Conservation (phyloP, 805 yeast species). For the Candida broadrunensis region DNA sequence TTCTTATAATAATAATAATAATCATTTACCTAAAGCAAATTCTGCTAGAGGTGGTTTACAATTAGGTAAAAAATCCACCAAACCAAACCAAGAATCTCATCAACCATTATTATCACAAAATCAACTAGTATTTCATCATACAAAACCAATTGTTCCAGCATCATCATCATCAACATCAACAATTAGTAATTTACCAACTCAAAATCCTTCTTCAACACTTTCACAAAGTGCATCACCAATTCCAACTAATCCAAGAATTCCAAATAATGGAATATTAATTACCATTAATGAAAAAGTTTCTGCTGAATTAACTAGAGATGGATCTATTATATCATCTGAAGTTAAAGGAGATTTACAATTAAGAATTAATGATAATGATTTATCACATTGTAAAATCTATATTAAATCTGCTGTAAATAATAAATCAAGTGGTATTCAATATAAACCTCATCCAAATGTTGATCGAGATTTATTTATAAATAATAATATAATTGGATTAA, state of each 20-base stretch:
- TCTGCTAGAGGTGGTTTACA: conserved; percentile 71
- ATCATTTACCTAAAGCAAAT: conserved; percentile 15
- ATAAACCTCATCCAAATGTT: conserved; percentile 95
- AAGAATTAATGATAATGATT: conserved; percentile 74
- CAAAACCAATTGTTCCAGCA: conserved; percentile 18
- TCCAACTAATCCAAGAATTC: conserved; percentile 25
- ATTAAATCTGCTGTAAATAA: conserved; percentile 35
- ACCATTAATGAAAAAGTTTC: conserved; percentile 73
- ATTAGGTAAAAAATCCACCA: conserved; percentile 57
- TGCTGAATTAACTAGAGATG: conserved; percentile 82
- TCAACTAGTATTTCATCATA: conserved; percentile 33
- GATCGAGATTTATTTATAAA: conserved; percentile 70
- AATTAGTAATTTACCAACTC: conserved; percentile 9
- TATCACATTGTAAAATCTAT: conserved; percentile 63
- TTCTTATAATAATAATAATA: neutral
- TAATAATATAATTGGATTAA: conserved; percentile 61
- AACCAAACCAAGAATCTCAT: conserved; percentile 21
- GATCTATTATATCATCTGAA: conserved; percentile 65
- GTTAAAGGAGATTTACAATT: conserved; percentile 89
- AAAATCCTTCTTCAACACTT: conserved; percentile 11
- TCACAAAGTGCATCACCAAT: conserved; percentile 23
- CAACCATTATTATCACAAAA: conserved; percentile 26
- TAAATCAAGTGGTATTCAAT: conserved; percentile 47
- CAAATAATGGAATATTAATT: conserved; percentile 76
- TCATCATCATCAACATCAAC: conserved; percentile 11